Conservation (phyloP, 2,329 filamentous ascomycete genomes). For the Pseudocercospora macadamiae region DNA sequence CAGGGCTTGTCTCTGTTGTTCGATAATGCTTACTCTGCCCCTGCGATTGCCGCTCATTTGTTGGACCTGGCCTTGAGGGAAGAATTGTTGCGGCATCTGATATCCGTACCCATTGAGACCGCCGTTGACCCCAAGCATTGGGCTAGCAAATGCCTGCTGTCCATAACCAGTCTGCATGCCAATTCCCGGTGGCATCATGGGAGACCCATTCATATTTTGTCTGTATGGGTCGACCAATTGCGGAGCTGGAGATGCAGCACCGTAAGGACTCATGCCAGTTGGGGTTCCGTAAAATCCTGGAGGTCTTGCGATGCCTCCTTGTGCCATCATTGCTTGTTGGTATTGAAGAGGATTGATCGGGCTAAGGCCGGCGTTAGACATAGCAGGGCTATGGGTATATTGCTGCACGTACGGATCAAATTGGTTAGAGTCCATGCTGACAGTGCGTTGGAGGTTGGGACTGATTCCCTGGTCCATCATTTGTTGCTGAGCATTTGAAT, state of each 20-base stretch:
- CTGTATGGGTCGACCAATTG: conserved; percentile 47
- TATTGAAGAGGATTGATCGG: conserved; percentile 56
- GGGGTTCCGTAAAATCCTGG: conserved; percentile 37
- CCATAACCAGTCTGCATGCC: conserved; percentile 33
- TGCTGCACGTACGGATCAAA: conserved; percentile 51
- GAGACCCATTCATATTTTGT: conserved; percentile 42
- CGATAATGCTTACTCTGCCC: conserved; percentile 23
- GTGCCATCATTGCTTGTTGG: conserved; percentile 57
- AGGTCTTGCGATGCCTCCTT: conserved; percentile 38
- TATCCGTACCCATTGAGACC: conserved; percentile 34
- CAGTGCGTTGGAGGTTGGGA: conserved; percentile 48
- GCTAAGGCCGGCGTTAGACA: conserved; percentile 39
- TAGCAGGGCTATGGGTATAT: conserved; percentile 41
- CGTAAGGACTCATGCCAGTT: conserved; percentile 30
- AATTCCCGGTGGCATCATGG: conserved; percentile 45
- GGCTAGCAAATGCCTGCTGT: conserved; percentile 29
- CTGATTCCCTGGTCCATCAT: conserved; percentile 43
- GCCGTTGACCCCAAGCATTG: conserved; percentile 34
- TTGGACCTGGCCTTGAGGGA: conserved; percentile 27
- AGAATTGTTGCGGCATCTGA: conserved; percentile 30
- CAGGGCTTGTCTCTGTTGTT: background rate
- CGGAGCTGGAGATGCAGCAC: conserved; percentile 31
- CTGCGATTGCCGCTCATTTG: conserved; percentile 26
- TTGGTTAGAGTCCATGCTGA: conserved; percentile 53
- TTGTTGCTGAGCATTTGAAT: conserved; percentile 38